Evolutionary conservation across 2,329 filamentous ascomycete species (phyloP), one percentile per base, ranked within the genome.

Genomic region (Colletotrichum tropicicola): DNA sequence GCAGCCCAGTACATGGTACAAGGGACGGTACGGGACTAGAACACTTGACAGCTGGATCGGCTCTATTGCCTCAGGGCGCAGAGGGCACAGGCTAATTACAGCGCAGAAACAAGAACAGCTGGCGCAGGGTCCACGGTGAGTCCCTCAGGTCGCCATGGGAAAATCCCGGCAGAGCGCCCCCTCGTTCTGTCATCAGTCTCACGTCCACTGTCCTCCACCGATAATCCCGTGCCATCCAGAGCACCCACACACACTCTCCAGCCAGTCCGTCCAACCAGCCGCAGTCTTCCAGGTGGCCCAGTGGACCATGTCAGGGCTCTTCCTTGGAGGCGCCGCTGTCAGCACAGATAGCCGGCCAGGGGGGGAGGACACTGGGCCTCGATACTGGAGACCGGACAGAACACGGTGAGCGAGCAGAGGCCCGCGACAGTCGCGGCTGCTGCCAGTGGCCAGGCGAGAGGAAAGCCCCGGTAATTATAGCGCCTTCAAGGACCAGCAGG

Each of bases 261-360:
- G 19, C 35, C 30, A 41, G 17, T 12, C 8, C 15, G 19, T 37
- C 44, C 57, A 61, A 55, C 61, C 43, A 65, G 43, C 56, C 43
- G 56, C 43, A 49, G 39, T 61, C 43, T 32, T 55, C 49, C 43
- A 61, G 39, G 54, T 53, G 41, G 23, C 37, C n/a, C 8, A 19
- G 57, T 65, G 57, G 61, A 27, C 32, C 48, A 30, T 17, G 23
- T 25, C 47, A 48, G 51, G 61, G 61, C 44, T 17, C 23, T 51
- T 61, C 44, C 35, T 65, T 44, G 57, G 57, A 61, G 43, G 43
- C 44, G 15, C 35, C 56, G 49, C 44, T 37, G 49, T 55, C 55
- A 28, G 43, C 23, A 35, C 21, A 56, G 41, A 48, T 27, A 43
- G 43, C n/a, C n/a, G n/a, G 43, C 54, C 39, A 10, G 39, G 28